A percentile compares a stretch with the other conserved stretches of the same genome.
Conservation (phyloP, 306 rosid species). For the Mimosa bimucronata region DNA sequence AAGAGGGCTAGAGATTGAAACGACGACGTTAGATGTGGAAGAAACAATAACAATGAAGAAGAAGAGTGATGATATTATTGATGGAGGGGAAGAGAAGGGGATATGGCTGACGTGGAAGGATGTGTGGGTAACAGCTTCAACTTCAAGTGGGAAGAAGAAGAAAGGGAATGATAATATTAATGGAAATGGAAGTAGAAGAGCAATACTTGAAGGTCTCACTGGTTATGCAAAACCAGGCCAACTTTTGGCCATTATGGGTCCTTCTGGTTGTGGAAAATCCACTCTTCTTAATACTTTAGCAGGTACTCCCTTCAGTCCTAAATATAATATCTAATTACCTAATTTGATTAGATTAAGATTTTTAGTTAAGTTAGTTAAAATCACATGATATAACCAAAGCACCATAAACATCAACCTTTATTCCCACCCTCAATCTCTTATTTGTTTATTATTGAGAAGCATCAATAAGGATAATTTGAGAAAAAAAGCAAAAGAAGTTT, state of each 20-base stretch:
- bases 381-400: too few relatives aligned
- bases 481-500: too few relatives aligned
- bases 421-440: too few relatives aligned
- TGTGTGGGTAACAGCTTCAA: constrained; percentile 53
- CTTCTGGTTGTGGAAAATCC: constrained; percentile 76
- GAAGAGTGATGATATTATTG: background rate
- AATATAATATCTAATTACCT: too few relatives aligned
- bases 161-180: background rate
- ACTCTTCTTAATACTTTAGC: constrained; percentile 76
- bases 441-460: too few relatives aligned
- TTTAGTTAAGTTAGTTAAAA: too few relatives aligned
- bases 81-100: constrained; percentile 37
- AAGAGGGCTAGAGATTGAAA: constrained; percentile 17
- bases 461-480: too few relatives aligned
- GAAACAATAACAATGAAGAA: background rate
- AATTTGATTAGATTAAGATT: too few relatives aligned
- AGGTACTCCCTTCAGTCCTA: constrained; percentile 50
- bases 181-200: constrained; percentile 13
- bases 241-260: constrained; percentile 81
- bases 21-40: constrained; percentile 12
- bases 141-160: constrained; percentile 34
- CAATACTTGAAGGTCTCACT: constrained; percentile 45
- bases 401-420: too few relatives aligned
- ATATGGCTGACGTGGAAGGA: constrained; percentile 64
- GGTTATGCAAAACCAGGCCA: constrained; percentile 71